Percentiles rank a stretch among this genome's conserved stretches.
Conservation (phyloP, 805 yeast genomes). For the Debaryomyces hansenii region DNA sequence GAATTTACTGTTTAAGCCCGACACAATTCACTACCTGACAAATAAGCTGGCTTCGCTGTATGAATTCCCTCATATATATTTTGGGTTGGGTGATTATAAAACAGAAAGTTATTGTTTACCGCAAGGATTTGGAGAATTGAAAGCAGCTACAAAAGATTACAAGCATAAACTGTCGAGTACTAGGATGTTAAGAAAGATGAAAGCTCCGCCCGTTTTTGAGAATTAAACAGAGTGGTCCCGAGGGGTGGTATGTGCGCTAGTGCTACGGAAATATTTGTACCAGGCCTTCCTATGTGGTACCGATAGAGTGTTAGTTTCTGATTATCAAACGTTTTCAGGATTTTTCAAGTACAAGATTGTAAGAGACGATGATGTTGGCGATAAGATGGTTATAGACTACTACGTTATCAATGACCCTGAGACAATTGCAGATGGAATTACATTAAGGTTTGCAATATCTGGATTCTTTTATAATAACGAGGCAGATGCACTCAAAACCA, state of each 20-base stretch:
- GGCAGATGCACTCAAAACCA: constrained; percentile 1
- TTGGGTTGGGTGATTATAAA: constrained; percentile 3
- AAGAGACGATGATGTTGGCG: not conserved
- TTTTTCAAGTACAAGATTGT: constrained; percentile 3
- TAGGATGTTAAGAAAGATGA: too few relatives aligned
- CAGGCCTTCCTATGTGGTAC: constrained; percentile 6
- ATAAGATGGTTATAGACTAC: constrained; percentile 5
- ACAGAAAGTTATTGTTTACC: not conserved
- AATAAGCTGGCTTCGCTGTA: not conserved
- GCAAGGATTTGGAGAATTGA: constrained; percentile 3
- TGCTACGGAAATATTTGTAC: constrained; percentile 4
- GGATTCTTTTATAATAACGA: constrained; percentile 1
- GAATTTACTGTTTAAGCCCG: not conserved
- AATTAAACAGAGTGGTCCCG: not conserved
- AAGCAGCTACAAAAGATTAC: not conserved
- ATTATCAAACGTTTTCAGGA: constrained; percentile 5
- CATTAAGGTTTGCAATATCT: constrained; percentile 5
- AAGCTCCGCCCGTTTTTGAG: too few relatives aligned
- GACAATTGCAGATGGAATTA: constrained; percentile 6
- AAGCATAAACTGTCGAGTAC: not conserved
- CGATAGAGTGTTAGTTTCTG: constrained; percentile 3
- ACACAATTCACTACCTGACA: not conserved
- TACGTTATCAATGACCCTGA: constrained; percentile 6
- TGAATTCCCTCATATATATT: not conserved
- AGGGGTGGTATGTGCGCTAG: constrained; percentile 1